Base-by-base conservation (phyloP, 2,329 filamentous ascomycete genomes). In the Fusarium sp. region DNA sequence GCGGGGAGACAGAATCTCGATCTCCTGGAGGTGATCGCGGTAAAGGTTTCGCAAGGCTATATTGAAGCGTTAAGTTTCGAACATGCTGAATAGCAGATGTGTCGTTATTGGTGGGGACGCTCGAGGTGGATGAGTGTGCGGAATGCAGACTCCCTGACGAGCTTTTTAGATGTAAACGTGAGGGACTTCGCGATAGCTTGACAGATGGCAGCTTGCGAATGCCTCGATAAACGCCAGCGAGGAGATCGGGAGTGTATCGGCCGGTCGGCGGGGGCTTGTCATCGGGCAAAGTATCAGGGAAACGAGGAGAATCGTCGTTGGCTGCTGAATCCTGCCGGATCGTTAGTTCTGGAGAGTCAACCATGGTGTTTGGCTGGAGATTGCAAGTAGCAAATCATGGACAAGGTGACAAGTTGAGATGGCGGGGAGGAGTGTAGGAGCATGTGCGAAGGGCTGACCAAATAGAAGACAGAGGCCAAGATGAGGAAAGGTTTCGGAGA, bases 1-100 rank as follows among this genome's bases (percentile, higher is more conserved):
- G 50, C 69, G 74, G 59, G 64, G 72, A 51, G 68, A 64, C 58
- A 44, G 65, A 67, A 43, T 65, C 64, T 54, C 57, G 57, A 28
- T 49, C 47, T 15, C 71, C 47, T n/a, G 71, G 77, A 25, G 84
- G 83, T 24, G 83, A 78, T 58, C 81, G 79, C 32, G 84, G 85
- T 22, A 87, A 73, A 44, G 85, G 84, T 72, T 87, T 87, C 67
- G 80, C 79, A 62, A 87, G 83, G 67, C 83, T 86, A 55, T 82
- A 77, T 69, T 85, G 83, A 45, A 86, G 74, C 64, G 81, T 87
- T 72, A 85, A 60, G 66, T 80, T 82, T 64, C 82, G 78, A 55
- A 76, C 83, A 85, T 86, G 83, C 75, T 83, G 77, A 57, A 63
- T 9, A 22, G 68, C 57, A 42, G 71, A 61, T 15, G 51, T 61